These are phyloP conservation scores for Borovskyia barvae DNA, from an alignment of 208 protist species.

Conservation along the genomic window DNA sequence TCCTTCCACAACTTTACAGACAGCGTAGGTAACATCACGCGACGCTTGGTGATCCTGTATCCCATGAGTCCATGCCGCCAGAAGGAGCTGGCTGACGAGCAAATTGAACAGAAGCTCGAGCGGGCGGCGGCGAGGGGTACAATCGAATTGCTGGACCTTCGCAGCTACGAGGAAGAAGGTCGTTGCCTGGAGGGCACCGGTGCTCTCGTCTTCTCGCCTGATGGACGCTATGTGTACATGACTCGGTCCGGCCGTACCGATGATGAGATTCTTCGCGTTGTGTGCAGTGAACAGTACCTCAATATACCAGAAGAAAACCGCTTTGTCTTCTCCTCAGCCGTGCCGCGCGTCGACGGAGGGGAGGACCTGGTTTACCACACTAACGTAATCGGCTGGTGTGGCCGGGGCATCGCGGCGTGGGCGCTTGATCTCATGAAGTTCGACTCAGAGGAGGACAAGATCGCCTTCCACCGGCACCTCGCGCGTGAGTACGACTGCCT, in stretches of 20 bases:
- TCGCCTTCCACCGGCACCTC: slow-evolving; percentile 62
- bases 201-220: slow-evolving; percentile 61
- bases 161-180: slow-evolving; percentile 48
- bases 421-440: slow-evolving; percentile 59
- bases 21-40: slow-evolving; percentile 42
- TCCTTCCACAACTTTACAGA: slow-evolving; percentile 82
- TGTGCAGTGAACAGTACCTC: slow-evolving; percentile 66
- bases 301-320: slow-evolving; percentile 78
- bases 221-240: slow-evolving; percentile 81
- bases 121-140: slow-evolving; percentile 25
- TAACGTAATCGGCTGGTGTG: slow-evolving; percentile 80
- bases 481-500: slow-evolving; percentile 57
- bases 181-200: slow-evolving; percentile 66
- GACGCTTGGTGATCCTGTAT: slow-evolving; percentile 75
- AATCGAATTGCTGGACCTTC: slow-evolving; percentile 73
- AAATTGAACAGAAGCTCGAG: slow-evolving; percentile 49
- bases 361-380: slow-evolving; percentile 63
- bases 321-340: slow-evolving; percentile 56
- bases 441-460: slow-evolving; percentile 42
- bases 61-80: slow-evolving; percentile 73
- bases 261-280: slow-evolving; percentile 55
- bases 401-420: slow-evolving; percentile 78
- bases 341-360: slow-evolving; percentile 31
- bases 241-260: slow-evolving; percentile 66
- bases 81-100: slow-evolving; percentile 54